Evolutionary conservation across 192 early-diverging fungal species (phyloP).

Genomic region (Glomus cerebriforme): DNA sequence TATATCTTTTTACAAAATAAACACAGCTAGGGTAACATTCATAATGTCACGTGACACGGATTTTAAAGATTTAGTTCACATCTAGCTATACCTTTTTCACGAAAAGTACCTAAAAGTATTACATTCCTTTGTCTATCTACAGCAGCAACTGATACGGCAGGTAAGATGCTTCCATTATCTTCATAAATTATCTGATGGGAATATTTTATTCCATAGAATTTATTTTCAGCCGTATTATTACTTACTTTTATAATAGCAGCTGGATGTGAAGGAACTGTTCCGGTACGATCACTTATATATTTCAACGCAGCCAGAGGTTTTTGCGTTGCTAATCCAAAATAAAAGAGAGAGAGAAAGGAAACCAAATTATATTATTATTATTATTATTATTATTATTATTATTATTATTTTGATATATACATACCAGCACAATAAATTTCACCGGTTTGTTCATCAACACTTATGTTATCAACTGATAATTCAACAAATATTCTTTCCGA

Average conservation of each 20-base stretch:
- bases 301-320: too few species aligned
- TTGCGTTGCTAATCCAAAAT: too few species aligned
- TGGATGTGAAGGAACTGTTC: constrained; percentile 33
- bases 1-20: neutral
- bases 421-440: constrained; percentile 1
- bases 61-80: neutral
- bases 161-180: constrained; percentile 31
- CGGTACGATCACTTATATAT: neutral
- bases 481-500: neutral
- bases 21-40: neutral
- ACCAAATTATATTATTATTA: too few species aligned
- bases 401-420: too few species aligned
- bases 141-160: constrained; percentile 35
- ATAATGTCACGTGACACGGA: neutral
- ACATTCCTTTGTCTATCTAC: constrained; percentile 34
- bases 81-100: constrained; percentile 10
- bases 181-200: constrained; percentile 32
- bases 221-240: constrained; percentile 5
- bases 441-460: neutral
- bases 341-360: too few species aligned
- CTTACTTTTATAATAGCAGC: constrained; percentile 35
- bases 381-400: too few species aligned
- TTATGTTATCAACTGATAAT: neutral
- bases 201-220: neutral
- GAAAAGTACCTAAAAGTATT: constrained; percentile 35